Base-by-base conservation (phyloP, 345 rosid genomes). In the Aurinia saxatilis region DNA sequence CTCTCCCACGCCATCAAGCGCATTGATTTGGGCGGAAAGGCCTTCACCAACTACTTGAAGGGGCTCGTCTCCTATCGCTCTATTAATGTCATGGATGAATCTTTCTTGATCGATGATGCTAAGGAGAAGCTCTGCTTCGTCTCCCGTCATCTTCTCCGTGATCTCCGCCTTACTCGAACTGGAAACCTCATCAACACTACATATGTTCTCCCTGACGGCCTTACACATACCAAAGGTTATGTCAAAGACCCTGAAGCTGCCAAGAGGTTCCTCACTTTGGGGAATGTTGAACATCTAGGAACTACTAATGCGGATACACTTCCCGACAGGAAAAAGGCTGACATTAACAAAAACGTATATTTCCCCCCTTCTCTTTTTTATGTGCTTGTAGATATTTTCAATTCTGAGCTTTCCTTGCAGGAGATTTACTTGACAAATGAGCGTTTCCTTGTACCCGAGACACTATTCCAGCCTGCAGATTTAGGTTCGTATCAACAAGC, bases 111-210 rank as follows among this genome's bases (percentile, higher is more conserved):
- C 68, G 98, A 92, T 51, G 93, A 92, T 84, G 98, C 86, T 2
- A 89, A 92, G 52, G 98, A 92, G 87, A 87, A 82, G 74, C 84
- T 92, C 45, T 92, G 95, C 72, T 89, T 87, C 50, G 98, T 92
- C 46, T 87, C 98, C 5, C 90, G 83, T 31, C 85, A 92, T 40
- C 80, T 87, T 45, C 72, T 67, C 9, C 87, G 86, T 56, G 97
- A 89, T 75, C 77, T 84, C 64, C 70, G 73, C 57, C 57, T 83
- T 50, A 84, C 93, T 23, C 74, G 88, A n/a, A 67, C 47, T 35
- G 73, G 66, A 49, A 92, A 85, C 78, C 65, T 77, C 2, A 63
- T 89, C 9, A 78, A 86, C 60, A 79, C 86, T 66, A 84, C 91
- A 0, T 92, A 92, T 63, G 96, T 87, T 50, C 87, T 92, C 65